Base-by-base conservation (phyloP, 805 yeast genomes). In the Priceomyces haplophilus region DNA sequence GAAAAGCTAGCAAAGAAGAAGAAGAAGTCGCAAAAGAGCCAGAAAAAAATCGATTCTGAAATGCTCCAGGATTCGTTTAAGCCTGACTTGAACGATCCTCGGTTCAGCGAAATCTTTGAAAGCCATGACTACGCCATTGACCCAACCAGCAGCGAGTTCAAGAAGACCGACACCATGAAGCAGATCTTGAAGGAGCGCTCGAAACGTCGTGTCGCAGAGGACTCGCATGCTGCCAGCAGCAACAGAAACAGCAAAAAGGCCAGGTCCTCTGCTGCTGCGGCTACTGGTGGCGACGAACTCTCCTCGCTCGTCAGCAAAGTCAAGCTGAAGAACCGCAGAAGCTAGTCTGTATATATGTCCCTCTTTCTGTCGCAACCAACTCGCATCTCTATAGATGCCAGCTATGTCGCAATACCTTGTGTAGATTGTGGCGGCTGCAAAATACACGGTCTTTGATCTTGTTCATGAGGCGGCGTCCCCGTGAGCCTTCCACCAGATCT, bases 101-200 rank as follows among this genome's bases (percentile, higher is more conserved):
- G 99, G 67, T 93, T 93, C 72, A 75, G 75, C 54, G 97, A 86
- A 59, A 79, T 88, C 76, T 89, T 89, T 60, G 91, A 88, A 55
- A 83, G 80, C 48, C 96, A 87, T 49, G 93, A 85, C 48, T 93
- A 80, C 65, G 97, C 97, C 10, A 89, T 95, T 59, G 99, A 95
- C 64, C 95, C 97, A 17, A 83, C 95, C 16, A 81, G 76, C 56
- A 85, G 95, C n/a, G 96, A 88, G 60, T 91, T 79, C 73, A 89
- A 86, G 68, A 80, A 83, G 64, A 90, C 98, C 1, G 69, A 79
- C 13, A 88, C 93, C 19, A 90, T 91, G 96, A 82, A 83, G 58
- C 75, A 83, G 61, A 78, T 93, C 43, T 65, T 93, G 68, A 73
- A 79, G 35, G 96, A 89, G 64, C 78, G 96, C 51, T 74, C 77